These are phyloP conservation scores for Cyclostephanos invisitatus DNA, from an alignment of 108 stramenopile species.

Conservation along the genomic window DNA sequence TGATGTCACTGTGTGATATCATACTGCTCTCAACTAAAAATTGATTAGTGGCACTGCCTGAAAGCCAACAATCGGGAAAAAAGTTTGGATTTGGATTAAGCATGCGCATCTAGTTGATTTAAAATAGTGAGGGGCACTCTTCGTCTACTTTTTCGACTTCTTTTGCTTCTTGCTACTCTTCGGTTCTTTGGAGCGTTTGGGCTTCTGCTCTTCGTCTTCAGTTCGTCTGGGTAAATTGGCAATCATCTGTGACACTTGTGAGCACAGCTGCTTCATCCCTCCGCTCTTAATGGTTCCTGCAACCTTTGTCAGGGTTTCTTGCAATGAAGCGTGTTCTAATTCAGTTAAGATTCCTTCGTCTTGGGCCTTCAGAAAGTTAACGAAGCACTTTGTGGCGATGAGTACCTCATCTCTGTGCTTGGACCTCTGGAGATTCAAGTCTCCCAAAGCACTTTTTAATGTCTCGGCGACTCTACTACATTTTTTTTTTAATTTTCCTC, in stretches of 20 bases:
- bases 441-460: conserved; percentile 19
- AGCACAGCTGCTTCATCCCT: conserved; percentile 34
- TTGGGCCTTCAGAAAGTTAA: conserved; percentile 22
- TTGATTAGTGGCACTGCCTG: too few species aligned
- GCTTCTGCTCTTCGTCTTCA: conserved; percentile 17
- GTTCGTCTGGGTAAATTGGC: conserved; percentile 12
- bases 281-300: conserved; percentile 21
- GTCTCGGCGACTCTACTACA: conserved; percentile 18
- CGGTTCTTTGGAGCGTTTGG: conserved; percentile 9
- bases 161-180: conserved; percentile 21
- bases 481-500: conserved; percentile 13
- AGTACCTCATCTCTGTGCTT: conserved; percentile 44
- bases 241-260: conserved; percentile 22
- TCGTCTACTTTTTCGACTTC: conserved; percentile 14
- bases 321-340: conserved; percentile 14
- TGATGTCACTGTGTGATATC: too few species aligned
- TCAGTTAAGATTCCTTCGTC: conserved; percentile 10
- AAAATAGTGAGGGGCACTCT: not conserved
- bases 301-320: conserved; percentile 13
- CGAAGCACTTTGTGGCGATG: conserved; percentile 28
- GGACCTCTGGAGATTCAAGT: conserved; percentile 25
- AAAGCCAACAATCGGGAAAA: too few species aligned
- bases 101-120: not conserved
- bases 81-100: too few species aligned
- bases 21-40: too few species aligned